Percentiles rank a stretch among this genome's conserved stretches.
Conservation (phyloP, 306 rosid genomes). For the Cicer chorassanicum region DNA sequence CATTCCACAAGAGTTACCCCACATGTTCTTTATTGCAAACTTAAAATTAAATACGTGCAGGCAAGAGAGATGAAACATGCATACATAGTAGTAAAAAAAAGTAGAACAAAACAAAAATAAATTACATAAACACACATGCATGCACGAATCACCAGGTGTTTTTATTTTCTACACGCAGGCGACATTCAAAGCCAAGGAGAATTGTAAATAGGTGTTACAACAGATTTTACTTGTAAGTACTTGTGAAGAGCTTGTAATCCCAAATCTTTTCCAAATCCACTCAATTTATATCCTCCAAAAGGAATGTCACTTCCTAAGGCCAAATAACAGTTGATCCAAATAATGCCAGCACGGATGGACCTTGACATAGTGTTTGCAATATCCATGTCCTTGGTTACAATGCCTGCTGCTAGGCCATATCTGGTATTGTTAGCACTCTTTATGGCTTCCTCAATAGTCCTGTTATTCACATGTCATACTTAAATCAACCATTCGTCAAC, state of each 20-base stretch:
- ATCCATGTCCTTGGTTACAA: slow-evolving; percentile 69
- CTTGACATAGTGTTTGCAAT: slow-evolving; percentile 75
- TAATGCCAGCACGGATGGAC: slow-evolving; percentile 65
- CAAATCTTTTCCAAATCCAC: slow-evolving; percentile 75
- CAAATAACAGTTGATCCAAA: slow-evolving; percentile 81
- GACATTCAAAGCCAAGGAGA: slow-evolving; percentile 76
- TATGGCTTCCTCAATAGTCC: slow-evolving; percentile 79
- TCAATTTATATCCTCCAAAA: slow-evolving; percentile 75
- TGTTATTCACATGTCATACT: slow-evolving; percentile 32
- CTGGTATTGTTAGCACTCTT: slow-evolving; percentile 68
- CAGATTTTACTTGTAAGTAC: slow-evolving; percentile 72
- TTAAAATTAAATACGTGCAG: not conserved
- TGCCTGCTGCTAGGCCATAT: slow-evolving; percentile 83
- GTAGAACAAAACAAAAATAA: not conserved
- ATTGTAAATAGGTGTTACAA: slow-evolving; percentile 67
- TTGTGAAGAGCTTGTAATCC: slow-evolving; percentile 68
- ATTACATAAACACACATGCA: not conserved
- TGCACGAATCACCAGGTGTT: not conserved
- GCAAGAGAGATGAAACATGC: not conserved
- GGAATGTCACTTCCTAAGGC: slow-evolving; percentile 58
- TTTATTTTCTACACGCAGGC: not conserved
- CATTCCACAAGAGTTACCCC: too few relatives aligned
- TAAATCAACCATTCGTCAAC: not conserved
- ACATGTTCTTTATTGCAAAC: not conserved
- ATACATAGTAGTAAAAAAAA: not conserved